phyloP scores from a whole-genome alignment of 2,329 filamentous ascomycete species.

The Hypoxylon sp. region DNA sequence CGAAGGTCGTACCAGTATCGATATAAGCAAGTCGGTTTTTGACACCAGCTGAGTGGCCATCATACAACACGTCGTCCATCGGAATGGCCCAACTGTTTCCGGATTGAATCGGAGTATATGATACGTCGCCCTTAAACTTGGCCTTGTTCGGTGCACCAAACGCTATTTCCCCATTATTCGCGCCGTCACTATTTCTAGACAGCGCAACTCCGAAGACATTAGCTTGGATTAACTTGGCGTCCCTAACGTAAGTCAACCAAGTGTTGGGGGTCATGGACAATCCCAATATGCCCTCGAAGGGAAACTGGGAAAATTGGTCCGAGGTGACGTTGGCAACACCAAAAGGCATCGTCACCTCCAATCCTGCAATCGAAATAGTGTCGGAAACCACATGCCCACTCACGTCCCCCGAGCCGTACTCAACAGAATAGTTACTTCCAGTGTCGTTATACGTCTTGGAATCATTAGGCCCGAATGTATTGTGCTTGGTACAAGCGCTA shows the following conservation, averaged over 20 bases:
- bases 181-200: slow-evolving; percentile 75
- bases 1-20: slow-evolving; percentile 86
- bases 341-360: slow-evolving; percentile 76
- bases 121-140: slow-evolving; percentile 77
- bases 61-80: slow-evolving; percentile 75
- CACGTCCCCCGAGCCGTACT: slow-evolving; percentile 84
- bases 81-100: slow-evolving; percentile 77
- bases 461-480: slow-evolving; percentile 75
- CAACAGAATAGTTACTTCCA: slow-evolving; percentile 72
- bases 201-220: slow-evolving; percentile 82
- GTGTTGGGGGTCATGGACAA: slow-evolving; percentile 78
- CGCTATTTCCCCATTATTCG: slow-evolving; percentile 81
- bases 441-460: slow-evolving; percentile 74
- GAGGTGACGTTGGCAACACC: slow-evolving; percentile 81
- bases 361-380: slow-evolving; percentile 74
- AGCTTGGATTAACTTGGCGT: slow-evolving; percentile 68
- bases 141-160: slow-evolving; percentile 79
- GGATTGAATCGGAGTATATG: slow-evolving; percentile 71
- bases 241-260: slow-evolving; percentile 74
- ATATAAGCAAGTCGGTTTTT: slow-evolving; percentile 76
- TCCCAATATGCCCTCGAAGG: slow-evolving; percentile 90
- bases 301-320: slow-evolving; percentile 80
- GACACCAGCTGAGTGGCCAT: slow-evolving; percentile 71
- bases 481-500: slow-evolving; percentile 77
- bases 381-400: slow-evolving; percentile 77